Conservation (phyloP, 75 land plant species). For the Larix kaempferi region DNA sequence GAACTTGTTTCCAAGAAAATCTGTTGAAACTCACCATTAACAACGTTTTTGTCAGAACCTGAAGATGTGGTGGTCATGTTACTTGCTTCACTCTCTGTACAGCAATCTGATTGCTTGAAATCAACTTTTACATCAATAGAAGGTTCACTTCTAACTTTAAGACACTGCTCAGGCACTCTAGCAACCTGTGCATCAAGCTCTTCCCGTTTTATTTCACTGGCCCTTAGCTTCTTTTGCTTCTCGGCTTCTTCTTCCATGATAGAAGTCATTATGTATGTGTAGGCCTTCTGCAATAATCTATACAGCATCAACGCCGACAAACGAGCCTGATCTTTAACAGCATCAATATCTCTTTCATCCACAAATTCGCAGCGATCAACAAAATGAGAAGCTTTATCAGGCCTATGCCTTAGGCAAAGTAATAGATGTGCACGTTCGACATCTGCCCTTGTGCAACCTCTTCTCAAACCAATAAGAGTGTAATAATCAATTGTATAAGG, state of each 20-base stretch:
- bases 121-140: background rate
- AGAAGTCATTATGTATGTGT: constrained; percentile 42
- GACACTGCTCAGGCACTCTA: background rate
- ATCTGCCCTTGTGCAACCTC: constrained; percentile 68
- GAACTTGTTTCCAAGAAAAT: constrained; percentile 1
- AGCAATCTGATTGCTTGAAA: background rate
- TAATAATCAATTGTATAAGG: constrained; percentile 52
- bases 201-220: constrained; percentile 6
- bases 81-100: background rate
- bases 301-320: constrained; percentile 57
- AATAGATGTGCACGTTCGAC: constrained; percentile 61
- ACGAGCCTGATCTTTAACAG: constrained; percentile 50
- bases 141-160: background rate
- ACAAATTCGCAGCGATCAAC: constrained; percentile 65
- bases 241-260: constrained; percentile 63
- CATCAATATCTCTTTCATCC: constrained; percentile 56
- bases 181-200: background rate
- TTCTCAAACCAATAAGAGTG: constrained; percentile 50
- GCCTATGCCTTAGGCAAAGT: constrained; percentile 58
- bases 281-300: constrained; percentile 73
- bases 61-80: background rate
- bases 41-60: background rate
- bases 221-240: constrained; percentile 27
- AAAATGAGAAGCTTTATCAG: constrained; percentile 58
- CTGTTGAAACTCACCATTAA: constrained; percentile 1